phyloP scores from a whole-genome alignment of 2,329 filamentous ascomycete genomes.

The Pseudogymnoascus sp. region DNA sequence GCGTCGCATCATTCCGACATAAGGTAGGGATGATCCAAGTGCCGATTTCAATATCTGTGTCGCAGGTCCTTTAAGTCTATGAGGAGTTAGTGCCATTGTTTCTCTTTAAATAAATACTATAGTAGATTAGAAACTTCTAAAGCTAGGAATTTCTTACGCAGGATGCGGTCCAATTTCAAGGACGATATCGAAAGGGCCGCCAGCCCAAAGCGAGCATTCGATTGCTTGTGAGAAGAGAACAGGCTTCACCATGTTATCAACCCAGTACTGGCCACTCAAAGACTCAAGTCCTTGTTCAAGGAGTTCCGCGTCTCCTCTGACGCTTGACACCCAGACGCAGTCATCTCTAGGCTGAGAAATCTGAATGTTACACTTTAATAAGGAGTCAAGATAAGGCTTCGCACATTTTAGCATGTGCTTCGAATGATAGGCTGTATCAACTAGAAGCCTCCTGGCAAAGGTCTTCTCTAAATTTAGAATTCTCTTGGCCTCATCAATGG shows the following conservation, averaged over 20 bases:
- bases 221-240: constrained; percentile 39
- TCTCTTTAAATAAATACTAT: no score
- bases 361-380: constrained; percentile 13
- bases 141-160: constrained; percentile 12
- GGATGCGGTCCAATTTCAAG: constrained; percentile 30
- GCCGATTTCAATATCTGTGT: no score
- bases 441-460: constrained; percentile 19
- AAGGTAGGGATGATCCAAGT: no score
- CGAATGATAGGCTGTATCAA: constrained; percentile 27
- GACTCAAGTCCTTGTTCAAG: constrained; percentile 11
- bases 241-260: constrained; percentile 33
- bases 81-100: no score
- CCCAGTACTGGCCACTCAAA: constrained; percentile 35
- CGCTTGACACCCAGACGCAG: constrained; percentile 15
- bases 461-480: constrained; percentile 15
- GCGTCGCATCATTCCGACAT: no score
- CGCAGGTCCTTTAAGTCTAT: no score
- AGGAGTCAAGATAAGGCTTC: constrained; percentile 15
- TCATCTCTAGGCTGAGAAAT: neutral
- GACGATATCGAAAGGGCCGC: constrained; percentile 14
- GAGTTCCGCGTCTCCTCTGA: constrained; percentile 10
- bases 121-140: no score
- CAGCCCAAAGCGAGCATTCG: constrained; percentile 10
- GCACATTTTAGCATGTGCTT: constrained; percentile 28
- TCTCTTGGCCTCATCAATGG: constrained; percentile 13